Conservation (phyloP, 83 land plant genomes). For the Diphasiastrum complanatum region DNA sequence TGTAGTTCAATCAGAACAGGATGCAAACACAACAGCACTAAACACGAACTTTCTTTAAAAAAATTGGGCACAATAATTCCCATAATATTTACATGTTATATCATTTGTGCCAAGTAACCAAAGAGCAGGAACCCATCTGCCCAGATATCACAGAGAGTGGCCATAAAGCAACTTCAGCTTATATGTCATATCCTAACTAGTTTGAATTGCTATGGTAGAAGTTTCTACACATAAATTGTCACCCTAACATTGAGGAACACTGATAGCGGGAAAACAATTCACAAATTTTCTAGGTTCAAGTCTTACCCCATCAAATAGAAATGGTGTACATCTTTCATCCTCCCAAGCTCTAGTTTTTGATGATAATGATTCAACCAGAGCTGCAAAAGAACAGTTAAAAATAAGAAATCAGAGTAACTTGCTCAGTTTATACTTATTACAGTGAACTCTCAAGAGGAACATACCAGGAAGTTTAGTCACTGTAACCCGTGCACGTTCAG, state of each 20-base stretch:
- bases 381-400: slow-evolving; percentile 28
- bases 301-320: slow-evolving; percentile 78
- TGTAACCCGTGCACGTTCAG: slow-evolving; percentile 69
- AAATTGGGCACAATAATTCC: too few relatives aligned
- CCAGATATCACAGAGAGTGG: too few relatives aligned
- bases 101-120: too few relatives aligned
- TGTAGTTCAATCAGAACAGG: not conserved
- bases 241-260: not conserved
- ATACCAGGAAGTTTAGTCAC: slow-evolving; percentile 77
- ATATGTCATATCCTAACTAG: too few relatives aligned
- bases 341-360: slow-evolving; percentile 64
- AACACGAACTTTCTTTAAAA: too few relatives aligned
- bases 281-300: not conserved
- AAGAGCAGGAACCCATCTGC: too few relatives aligned
- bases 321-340: slow-evolving; percentile 48
- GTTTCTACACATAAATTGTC: not conserved
- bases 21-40: too few relatives aligned
- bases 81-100: too few relatives aligned
- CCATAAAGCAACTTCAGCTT: too few relatives aligned
- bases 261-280: not conserved
- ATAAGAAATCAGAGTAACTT: not conserved
- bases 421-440: not conserved
- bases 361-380: slow-evolving; percentile 58
- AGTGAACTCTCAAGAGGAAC: not conserved
- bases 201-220: too few relatives aligned